phyloP scores from a whole-genome alignment of 2,329 filamentous ascomycete genomes.

The Fusarium sp. region DNA sequence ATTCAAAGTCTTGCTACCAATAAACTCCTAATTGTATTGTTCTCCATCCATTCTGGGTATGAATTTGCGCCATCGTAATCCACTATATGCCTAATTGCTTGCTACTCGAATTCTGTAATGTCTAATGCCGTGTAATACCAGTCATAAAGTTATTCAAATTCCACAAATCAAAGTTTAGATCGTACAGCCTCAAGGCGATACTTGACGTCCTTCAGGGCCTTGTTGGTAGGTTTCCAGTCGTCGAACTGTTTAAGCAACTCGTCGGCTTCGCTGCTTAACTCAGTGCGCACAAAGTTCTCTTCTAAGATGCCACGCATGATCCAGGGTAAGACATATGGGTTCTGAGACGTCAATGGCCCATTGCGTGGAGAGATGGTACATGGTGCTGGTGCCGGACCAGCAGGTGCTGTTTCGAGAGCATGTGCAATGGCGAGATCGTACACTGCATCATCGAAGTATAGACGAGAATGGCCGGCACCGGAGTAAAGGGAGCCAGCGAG shows the following conservation, averaged over 20 bases:
- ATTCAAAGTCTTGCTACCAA: slow-evolving; percentile 8
- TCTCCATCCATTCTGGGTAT: slow-evolving; percentile 23
- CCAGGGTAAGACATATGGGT: slow-evolving; percentile 94
- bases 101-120: neutral
- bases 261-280: slow-evolving; percentile 80
- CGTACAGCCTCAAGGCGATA: slow-evolving; percentile 91
- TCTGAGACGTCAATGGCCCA: slow-evolving; percentile 64
- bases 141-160: neutral
- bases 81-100: neutral
- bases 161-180: slow-evolving; percentile 72
- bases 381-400: slow-evolving; percentile 54
- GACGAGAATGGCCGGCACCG: slow-evolving; percentile 90
- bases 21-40: slow-evolving; percentile 25
- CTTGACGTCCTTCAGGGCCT: slow-evolving; percentile 94
- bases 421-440: slow-evolving; percentile 83
- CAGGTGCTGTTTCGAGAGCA: slow-evolving; percentile 75
- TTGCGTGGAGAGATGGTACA: slow-evolving; percentile 45
- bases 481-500: slow-evolving; percentile 91
- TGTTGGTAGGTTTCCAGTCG: slow-evolving; percentile 89
- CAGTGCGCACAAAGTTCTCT: slow-evolving; percentile 88
- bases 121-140: neutral
- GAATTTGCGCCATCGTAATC: slow-evolving; percentile 14
- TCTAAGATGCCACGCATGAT: slow-evolving; percentile 94
- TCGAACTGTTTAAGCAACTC: slow-evolving; percentile 90
- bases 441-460: slow-evolving; percentile 90